A percentile compares a stretch with the other conserved stretches of the same genome.
phyloP scores from a whole-genome alignment of 108 stramenopile species.

The Pelagomonas calceolata region DNA sequence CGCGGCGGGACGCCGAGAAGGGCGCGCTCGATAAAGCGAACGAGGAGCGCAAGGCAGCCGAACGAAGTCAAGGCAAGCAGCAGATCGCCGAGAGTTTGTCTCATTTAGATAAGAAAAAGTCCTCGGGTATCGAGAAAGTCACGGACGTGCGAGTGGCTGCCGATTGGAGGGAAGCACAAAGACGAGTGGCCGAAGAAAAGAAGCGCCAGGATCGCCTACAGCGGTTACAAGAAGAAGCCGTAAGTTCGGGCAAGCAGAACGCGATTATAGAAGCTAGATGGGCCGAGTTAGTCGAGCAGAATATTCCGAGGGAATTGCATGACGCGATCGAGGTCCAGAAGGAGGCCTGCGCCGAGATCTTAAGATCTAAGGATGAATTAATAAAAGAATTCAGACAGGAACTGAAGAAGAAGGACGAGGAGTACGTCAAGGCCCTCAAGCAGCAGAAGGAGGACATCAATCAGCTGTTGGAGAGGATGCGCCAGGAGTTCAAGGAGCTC shows the following conservation, averaged over 20 bases:
- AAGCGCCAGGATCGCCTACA: slow-evolving; percentile 43
- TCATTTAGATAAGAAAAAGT: slow-evolving; percentile 43
- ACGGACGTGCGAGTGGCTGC: slow-evolving; percentile 44
- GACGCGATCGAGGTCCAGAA: slow-evolving; percentile 40
- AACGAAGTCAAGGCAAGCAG: slow-evolving; percentile 8
- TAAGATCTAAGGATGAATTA: slow-evolving; percentile 46
- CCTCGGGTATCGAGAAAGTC: slow-evolving; percentile 30
- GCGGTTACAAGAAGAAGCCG: slow-evolving; percentile 51
- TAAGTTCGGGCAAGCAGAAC: slow-evolving; percentile 43
- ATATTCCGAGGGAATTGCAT: slow-evolving; percentile 52
- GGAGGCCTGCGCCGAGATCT: slow-evolving; percentile 39
- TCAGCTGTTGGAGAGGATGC: slow-evolving; percentile 42
- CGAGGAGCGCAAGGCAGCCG: slow-evolving; percentile 7
- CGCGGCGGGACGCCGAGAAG: slow-evolving; percentile 16
- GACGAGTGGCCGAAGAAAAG: slow-evolving; percentile 45
- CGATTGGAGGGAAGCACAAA: slow-evolving; percentile 31
- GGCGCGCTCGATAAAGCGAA: slow-evolving; percentile 1
- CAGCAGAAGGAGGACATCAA: slow-evolving; percentile 50
- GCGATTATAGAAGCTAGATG: slow-evolving; percentile 55
- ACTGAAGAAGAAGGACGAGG: slow-evolving; percentile 54
- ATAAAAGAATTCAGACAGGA: slow-evolving; percentile 49
- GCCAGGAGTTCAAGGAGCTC: slow-evolving; percentile 42
- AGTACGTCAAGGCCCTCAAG: slow-evolving; percentile 55
- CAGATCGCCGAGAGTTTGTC: slow-evolving; percentile 37
- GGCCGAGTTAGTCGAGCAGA: slow-evolving; percentile 46